These are phyloP conservation scores for Cladosporium colombiae DNA, from an alignment of 2,329 filamentous ascomycete species.

Conservation along the genomic window DNA sequence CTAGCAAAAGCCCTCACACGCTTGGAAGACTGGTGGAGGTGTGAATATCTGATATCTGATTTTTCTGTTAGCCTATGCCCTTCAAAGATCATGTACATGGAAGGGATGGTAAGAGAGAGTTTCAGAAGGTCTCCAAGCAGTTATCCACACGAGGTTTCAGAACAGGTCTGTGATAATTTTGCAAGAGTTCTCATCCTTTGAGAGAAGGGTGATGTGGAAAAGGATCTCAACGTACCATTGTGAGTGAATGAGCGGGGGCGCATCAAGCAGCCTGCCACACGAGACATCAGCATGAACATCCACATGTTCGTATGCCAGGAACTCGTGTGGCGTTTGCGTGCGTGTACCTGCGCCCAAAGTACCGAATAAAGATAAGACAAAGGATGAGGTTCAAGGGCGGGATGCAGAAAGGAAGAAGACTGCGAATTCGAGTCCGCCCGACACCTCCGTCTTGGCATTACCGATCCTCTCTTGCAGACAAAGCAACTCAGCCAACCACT, in stretches of 20 bases:
- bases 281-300: neutral
- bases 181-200: slow-evolving; percentile 20
- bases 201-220: neutral
- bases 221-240: slow-evolving; percentile 15
- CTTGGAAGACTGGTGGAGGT: neutral
- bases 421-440: neutral
- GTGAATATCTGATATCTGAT: neutral
- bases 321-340: neutral
- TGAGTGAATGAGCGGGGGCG: neutral
- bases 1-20: neutral
- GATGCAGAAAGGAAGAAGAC: neutral
- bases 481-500: neutral
- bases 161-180: slow-evolving; percentile 22
- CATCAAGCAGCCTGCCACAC: neutral
- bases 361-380: neutral
- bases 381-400: neutral
- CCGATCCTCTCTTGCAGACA: neutral
- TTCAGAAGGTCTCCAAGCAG: slow-evolving; percentile 23
- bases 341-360: neutral
- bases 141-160: slow-evolving; percentile 21
- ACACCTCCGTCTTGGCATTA: neutral
- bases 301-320: neutral
- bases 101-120: neutral
- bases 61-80: slow-evolving; percentile 5
- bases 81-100: neutral